phyloP scores from a whole-genome alignment of 2,329 filamentous ascomycete species.

The Monosporascus ibericus region DNA sequence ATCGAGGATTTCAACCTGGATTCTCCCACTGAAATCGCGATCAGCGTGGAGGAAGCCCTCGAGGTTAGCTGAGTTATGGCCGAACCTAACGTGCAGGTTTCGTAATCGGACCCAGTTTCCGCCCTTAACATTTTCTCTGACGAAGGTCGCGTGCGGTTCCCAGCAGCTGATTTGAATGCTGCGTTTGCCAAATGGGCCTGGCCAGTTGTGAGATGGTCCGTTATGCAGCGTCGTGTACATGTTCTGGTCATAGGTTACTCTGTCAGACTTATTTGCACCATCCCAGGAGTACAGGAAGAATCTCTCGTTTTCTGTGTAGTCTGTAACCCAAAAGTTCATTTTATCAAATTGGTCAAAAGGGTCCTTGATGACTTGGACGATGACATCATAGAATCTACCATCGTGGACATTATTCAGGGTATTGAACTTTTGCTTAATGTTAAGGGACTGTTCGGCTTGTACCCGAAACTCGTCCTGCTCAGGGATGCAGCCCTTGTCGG shows the following conservation, averaged over 20 bases:
- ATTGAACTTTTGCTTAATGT: slow-evolving; percentile 51
- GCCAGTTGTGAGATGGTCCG: slow-evolving; percentile 45
- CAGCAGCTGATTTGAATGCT: slow-evolving; percentile 68
- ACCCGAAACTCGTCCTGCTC: slow-evolving; percentile 35
- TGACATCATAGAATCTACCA: slow-evolving; percentile 58
- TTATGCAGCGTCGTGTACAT: slow-evolving; percentile 41
- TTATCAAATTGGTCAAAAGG: slow-evolving; percentile 39
- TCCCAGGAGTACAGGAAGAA: slow-evolving; percentile 50
- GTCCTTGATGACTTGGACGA: slow-evolving; percentile 61
- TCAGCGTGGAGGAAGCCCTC: slow-evolving; percentile 71
- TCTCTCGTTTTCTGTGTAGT: slow-evolving; percentile 67
- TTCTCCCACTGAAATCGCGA: slow-evolving; percentile 32
- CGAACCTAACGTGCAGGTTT: slow-evolving; percentile 66
- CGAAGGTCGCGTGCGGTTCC: slow-evolving; percentile 57
- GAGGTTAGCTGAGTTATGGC: slow-evolving; percentile 46
- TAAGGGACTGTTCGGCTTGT: slow-evolving; percentile 32
- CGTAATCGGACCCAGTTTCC: slow-evolving; percentile 59
- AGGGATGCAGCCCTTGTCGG: slow-evolving; percentile 39
- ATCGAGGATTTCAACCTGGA: slow-evolving; percentile 53
- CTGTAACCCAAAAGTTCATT: slow-evolving; percentile 66
- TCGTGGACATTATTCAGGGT: slow-evolving; percentile 58
- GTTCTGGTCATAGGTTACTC: slow-evolving; percentile 46
- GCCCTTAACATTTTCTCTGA: slow-evolving; percentile 48
- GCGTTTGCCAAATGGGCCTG: slow-evolving; percentile 66
- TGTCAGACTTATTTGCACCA: slow-evolving; percentile 19